Base-by-base conservation (phyloP, 306 rosid species). In the Echinosophora koreensis region DNA sequence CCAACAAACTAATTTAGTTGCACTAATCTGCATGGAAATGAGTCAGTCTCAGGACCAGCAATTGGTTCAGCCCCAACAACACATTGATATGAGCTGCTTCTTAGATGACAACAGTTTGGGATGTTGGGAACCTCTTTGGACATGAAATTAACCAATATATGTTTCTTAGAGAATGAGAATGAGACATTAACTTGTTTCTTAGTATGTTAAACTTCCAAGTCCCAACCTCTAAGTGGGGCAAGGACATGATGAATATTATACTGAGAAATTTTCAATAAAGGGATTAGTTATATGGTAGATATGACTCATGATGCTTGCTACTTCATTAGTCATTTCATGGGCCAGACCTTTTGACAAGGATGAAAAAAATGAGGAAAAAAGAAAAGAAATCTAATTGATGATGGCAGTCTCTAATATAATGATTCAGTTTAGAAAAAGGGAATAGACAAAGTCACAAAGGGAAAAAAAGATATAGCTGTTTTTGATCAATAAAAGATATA, bases 21-120 rank as follows among this genome's bases (percentile, higher is more conserved):
- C 96, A 2, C 79, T 92, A 8, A 84, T 94, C 37, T 92, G 97
- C 85, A 92, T 90, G 97, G 92, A 94, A 62, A 85, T 90, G 91
- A 74, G 81, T 62, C 90, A 84, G 5, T 81, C 93, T 4, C 84
- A 82, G 35, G 84, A 73, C 55, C 74, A 70, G 10, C 56, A 61
- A 69, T 73, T 76, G 71, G 8, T 62, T 74, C 92, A 88, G 82
- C 90, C 85, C 2, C 88, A 82, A 14, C 80, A 46, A 18, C 82
- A 81, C 50, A 67, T 28, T 62, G 92, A 88, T 34, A 86, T 86
- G 70, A 86, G 80, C 60, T 86, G 84, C 62, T 81, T 88, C 65
- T 69, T 86, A 22, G 95, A 90, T 22, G 95, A 90, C n/a, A 83
- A 54, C 79, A 78, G 5, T 73, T 66, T 85, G 78, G 84, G 86